Percentiles rank a stretch among this genome's conserved stretches.
These are phyloP conservation scores for Chlamydomonas reinhardtii DNA, from an alignment of 163 green algal species.

Conservation along the genomic window DNA sequence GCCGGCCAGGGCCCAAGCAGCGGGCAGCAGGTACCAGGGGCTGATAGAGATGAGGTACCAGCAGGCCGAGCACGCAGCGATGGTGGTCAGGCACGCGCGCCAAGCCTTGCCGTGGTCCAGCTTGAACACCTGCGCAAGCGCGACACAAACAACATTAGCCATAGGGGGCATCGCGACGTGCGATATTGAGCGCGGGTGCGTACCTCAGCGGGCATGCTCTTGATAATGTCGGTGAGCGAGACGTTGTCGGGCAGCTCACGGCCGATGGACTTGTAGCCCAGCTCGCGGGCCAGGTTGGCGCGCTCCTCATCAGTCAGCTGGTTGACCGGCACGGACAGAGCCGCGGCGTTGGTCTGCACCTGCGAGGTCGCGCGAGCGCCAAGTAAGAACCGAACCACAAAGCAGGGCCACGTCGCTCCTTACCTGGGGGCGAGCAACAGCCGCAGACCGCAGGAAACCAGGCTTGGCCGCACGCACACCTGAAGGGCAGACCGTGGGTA, in stretches of 20 bases:
- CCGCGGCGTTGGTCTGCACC: conserved; percentile 45
- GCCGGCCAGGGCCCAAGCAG: conserved; percentile 91
- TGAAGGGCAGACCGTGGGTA: neutral
- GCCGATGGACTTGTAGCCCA: conserved; percentile 87
- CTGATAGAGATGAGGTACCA: conserved; percentile 87
- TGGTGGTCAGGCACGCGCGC: conserved; percentile 79
- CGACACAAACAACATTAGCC: neutral
- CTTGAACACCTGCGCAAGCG: conserved; percentile 88
- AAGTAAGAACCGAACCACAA: neutral
- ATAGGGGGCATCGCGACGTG: neutral
- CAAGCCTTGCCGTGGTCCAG: conserved; percentile 90
- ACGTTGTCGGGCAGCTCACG: conserved; percentile 86
- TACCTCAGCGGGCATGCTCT: conserved; percentile 83
- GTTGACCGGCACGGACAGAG: conserved; percentile 52
- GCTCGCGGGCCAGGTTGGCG: conserved; percentile 66
- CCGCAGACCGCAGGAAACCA: conserved; percentile 29
- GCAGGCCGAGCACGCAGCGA: conserved; percentile 77
- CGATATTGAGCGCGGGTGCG: neutral
- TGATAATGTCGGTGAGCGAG: conserved; percentile 85
- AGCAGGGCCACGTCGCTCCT: neutral
- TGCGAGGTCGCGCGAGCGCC: neutral
- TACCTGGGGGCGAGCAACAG: conserved; percentile 37
- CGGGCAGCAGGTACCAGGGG: conserved; percentile 93
- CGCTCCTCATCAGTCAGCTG: conserved; percentile 73
- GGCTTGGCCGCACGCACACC: conserved; percentile 37